Percentiles rank a stretch among this genome's conserved stretches.
These are phyloP conservation scores for Aspergillus chevalieri DNA, from an alignment of 2,329 filamentous ascomycete species.

Conservation along the genomic window DNA sequence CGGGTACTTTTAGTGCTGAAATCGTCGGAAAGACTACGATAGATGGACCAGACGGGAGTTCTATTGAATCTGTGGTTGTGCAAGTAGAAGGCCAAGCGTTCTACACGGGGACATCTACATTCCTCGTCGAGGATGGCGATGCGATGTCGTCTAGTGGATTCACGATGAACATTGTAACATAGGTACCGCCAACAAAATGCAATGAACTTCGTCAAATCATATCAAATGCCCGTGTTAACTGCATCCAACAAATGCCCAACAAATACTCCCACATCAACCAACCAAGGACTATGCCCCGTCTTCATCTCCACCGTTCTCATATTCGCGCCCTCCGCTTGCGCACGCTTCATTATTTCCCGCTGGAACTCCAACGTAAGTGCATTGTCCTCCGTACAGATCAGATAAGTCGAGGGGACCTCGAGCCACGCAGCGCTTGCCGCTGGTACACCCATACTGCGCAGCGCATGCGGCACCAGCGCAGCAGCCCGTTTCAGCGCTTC, in stretches of 20 bases:
- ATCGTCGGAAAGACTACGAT: constrained; percentile 13
- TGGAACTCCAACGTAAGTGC: neutral
- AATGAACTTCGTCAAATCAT: too few species aligned
- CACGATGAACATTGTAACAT: constrained; percentile 9
- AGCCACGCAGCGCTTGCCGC: neutral
- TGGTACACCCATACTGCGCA: neutral
- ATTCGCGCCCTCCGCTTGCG: neutral
- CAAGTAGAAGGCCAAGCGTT: constrained; percentile 27
- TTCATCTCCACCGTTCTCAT: neutral
- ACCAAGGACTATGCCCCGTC: neutral
- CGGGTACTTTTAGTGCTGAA: constrained; percentile 19
- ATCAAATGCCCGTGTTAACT: too few species aligned
- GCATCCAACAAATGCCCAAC: neutral
- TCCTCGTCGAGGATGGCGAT: constrained; percentile 27
- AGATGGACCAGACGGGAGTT: neutral
- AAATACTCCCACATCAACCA: neutral
- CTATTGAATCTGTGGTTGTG: constrained; percentile 16
- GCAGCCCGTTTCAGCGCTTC: neutral
- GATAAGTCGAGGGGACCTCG: neutral
- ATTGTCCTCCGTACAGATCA: neutral
- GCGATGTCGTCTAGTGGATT: constrained; percentile 14
- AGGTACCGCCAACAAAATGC: neutral
- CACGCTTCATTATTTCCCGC: neutral
- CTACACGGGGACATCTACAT: constrained; percentile 25
- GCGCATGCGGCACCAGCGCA: neutral